Conservation (phyloP, 2,329 filamentous ascomycete genomes). For the Ophiocordyceps camponoti-floridani region DNA sequence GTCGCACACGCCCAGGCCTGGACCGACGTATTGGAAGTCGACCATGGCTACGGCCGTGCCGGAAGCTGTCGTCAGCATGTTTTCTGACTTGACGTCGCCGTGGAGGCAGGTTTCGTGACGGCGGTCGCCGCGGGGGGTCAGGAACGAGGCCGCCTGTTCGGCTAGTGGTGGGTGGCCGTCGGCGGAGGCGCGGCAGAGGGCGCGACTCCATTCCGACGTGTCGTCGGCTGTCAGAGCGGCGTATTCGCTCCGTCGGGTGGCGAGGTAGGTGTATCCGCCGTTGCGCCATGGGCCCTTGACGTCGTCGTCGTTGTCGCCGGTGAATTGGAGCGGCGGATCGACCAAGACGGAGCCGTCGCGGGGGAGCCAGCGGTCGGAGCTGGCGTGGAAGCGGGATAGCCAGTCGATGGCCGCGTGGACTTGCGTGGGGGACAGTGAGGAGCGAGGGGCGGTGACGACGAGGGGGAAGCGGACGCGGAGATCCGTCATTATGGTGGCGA, state of each 20-base stretch:
- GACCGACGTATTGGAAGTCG: conserved; percentile 51
- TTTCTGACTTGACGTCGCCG: conserved; percentile 53
- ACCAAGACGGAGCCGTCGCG: conserved; percentile 17
- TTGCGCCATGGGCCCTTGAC: conserved; percentile 40
- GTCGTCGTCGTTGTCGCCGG: not conserved
- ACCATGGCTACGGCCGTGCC: conserved; percentile 42
- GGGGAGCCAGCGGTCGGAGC: conserved; percentile 24
- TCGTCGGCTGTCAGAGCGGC: conserved; percentile 23
- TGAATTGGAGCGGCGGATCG: not conserved
- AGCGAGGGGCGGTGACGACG: conserved; percentile 24
- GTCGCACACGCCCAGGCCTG: conserved; percentile 47
- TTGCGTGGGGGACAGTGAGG: conserved; percentile 25
- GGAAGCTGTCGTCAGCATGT: conserved; percentile 36
- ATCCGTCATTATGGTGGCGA: conserved; percentile 40
- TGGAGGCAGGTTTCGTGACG: conserved; percentile 41
- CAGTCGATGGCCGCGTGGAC: conserved; percentile 38
- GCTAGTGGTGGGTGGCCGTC: conserved; percentile 19
- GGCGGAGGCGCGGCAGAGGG: conserved; percentile 21
- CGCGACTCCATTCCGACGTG: conserved; percentile 34
- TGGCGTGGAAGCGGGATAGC: conserved; percentile 42
- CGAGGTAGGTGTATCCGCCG: conserved; percentile 51
- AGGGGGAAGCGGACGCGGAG: conserved; percentile 34
- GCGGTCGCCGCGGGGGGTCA: conserved; percentile 23
- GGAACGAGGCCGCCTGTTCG: conserved; percentile 31
- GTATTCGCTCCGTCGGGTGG: conserved; percentile 41